A percentile compares a stretch with the other conserved stretches of the same genome.
These are phyloP conservation scores for Trametopsis cervina DNA, from an alignment of 768 basidiomycete genomes.

Conservation along the genomic window DNA sequence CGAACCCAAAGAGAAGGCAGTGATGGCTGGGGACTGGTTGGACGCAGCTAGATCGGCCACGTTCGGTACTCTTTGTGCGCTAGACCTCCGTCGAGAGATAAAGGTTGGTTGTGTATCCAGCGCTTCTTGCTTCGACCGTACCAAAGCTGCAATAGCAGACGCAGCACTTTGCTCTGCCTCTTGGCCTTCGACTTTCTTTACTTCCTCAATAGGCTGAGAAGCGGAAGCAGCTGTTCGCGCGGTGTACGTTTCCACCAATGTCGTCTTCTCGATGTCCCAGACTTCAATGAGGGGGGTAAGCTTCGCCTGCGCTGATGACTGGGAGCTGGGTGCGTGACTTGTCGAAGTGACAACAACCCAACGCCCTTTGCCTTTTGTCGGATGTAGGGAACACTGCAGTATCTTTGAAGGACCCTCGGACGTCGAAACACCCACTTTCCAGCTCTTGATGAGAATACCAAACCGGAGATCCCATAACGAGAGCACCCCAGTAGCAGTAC, in stretches of 20 bases:
- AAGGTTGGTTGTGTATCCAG: conserved; percentile 9
- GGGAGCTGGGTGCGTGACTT: conserved; percentile 21
- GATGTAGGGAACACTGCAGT: conserved; percentile 75
- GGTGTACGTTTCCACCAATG: conserved; percentile 74
- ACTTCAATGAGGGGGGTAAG: conserved; percentile 61
- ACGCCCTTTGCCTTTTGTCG: conserved; percentile 77
- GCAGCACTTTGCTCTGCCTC: conserved; percentile 62
- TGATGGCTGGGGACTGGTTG: conserved; percentile 53
- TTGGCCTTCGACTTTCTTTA: conserved; percentile 41
- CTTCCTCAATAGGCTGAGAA: conserved; percentile 46
- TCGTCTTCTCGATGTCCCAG: conserved; percentile 85
- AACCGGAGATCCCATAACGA: conserved; percentile 96
- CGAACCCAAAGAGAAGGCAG: conserved; percentile 60
- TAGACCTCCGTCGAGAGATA: conserved; percentile 11
- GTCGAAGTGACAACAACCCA: conserved; percentile 88
- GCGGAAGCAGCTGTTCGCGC: conserved; percentile 41
- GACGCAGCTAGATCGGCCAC: conserved; percentile 20
- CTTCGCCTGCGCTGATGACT: conserved; percentile 25
- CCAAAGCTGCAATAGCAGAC: conserved; percentile 70
- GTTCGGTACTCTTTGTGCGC: conserved; percentile 16
- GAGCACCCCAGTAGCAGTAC: conserved; percentile 78
- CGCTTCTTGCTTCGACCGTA: conserved; percentile 55
- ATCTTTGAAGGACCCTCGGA: conserved; percentile 50
- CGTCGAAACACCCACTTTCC: conserved; percentile 63
- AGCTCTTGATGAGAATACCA: conserved; percentile 80